phyloP scores from a whole-genome alignment of 495 filamentous ascomycete genomes.

The Xylaria sp. region DNA sequence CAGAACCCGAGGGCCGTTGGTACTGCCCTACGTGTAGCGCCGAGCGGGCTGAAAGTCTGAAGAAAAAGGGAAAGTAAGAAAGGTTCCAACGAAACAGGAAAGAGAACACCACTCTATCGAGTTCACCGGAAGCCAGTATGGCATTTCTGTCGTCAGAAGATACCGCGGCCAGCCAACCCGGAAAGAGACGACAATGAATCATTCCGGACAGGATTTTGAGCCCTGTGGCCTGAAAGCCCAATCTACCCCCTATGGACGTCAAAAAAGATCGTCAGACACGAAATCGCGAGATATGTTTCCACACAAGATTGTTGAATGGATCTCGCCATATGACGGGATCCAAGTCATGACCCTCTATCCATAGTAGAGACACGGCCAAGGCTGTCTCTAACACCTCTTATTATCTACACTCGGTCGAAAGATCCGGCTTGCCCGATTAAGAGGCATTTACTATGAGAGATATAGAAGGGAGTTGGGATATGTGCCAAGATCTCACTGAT shows the following conservation, averaged over 20 bases:
- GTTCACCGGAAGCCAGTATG: background rate
- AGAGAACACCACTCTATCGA: too few species aligned
- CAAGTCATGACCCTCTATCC: background rate
- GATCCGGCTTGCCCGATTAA: background rate
- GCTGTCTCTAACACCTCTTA: background rate
- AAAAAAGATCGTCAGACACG: background rate
- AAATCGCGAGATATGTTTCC: too few species aligned
- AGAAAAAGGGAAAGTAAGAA: slow-evolving; percentile 47
- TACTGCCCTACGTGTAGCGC: slow-evolving; percentile 78
- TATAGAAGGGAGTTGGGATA: background rate
- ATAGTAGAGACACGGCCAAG: background rate
- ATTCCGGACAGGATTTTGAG: background rate
- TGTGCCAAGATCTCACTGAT: background rate
- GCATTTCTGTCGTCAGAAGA: background rate
- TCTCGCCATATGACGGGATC: background rate
- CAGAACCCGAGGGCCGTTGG: slow-evolving; percentile 91
- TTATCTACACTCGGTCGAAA: background rate
- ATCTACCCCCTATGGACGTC: background rate
- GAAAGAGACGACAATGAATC: background rate
- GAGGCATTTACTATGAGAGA: background rate
- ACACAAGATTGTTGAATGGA: too few species aligned
- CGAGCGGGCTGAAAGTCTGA: slow-evolving; percentile 59
- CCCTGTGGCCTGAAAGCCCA: background rate
- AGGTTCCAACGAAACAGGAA: background rate
- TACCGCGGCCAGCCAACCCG: background rate